Percentiles rank a stretch among this genome's conserved stretches.
Evolutionary conservation across 2,329 filamentous ascomycete genomes (phyloP).

Genomic region (Aspergillus tanneri): DNA sequence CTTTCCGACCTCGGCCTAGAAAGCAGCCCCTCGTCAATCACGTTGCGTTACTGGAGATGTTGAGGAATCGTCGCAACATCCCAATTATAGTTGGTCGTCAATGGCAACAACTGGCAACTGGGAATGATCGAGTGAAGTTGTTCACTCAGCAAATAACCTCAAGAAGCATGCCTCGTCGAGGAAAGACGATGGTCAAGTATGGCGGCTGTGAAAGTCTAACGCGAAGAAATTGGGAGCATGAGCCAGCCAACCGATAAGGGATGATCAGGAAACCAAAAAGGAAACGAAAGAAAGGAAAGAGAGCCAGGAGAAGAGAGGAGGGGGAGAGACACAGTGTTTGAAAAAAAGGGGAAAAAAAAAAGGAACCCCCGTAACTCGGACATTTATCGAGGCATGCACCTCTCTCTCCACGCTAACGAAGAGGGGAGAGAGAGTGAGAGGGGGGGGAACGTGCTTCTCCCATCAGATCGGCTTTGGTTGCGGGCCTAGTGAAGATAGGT

Average conservation of each 20-base stretch:
- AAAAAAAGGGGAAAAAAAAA: conserved; percentile 6
- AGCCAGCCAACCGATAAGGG: too few species aligned
- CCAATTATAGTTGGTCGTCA: too few species aligned
- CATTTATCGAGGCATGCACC: conserved; percentile 2
- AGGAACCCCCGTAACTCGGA: neutral
- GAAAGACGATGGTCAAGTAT: neutral
- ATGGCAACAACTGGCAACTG: too few species aligned
- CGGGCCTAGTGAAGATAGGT: conserved; percentile 7
- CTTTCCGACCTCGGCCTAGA: too few species aligned
- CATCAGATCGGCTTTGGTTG: conserved; percentile 15
- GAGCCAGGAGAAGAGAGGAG: neutral
- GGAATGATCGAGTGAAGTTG: conserved; percentile 6
- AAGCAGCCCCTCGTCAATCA: too few species aligned
- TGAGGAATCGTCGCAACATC: too few species aligned
- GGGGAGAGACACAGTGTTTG: neutral
- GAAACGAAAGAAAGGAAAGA: neutral
- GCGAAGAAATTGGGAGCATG: neutral
- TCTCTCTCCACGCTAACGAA: too few species aligned
- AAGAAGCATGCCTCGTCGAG: conserved; percentile 8
- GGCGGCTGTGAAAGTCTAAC: neutral
- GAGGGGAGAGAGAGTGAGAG: neutral
- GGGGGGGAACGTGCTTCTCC: neutral
- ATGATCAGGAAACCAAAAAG: neutral
- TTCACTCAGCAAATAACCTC: conserved; percentile 7
- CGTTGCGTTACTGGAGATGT: too few species aligned